Evolutionary conservation across 306 rosid species (phyloP).

Genomic region (Herpetospermum pedunculosum): DNA sequence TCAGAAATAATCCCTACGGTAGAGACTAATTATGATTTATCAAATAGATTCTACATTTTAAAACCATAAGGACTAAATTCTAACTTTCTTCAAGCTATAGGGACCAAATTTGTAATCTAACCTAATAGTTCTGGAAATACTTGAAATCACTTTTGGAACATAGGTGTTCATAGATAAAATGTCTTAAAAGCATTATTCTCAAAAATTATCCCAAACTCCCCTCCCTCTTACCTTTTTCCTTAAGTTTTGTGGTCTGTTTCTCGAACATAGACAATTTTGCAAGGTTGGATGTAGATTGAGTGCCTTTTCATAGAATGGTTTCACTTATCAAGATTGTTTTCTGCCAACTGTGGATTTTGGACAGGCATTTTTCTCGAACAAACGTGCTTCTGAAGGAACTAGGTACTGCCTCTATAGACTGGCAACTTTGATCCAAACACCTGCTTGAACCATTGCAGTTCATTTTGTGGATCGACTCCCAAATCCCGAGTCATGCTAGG

Average conservation of each 20-base stretch:
- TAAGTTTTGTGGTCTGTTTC: not conserved
- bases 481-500: not conserved
- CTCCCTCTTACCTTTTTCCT: not conserved
- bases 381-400: conserved; percentile 63
- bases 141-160: not conserved
- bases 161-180: not conserved
- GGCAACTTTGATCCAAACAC: conserved; percentile 51
- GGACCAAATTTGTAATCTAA: too few species aligned
- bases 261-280: not conserved
- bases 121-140: not conserved
- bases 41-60: too few species aligned
- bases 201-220: not conserved
- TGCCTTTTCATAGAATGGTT: not conserved
- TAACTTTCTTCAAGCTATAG: too few species aligned
- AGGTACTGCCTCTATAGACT: conserved; percentile 54
- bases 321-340: not conserved
- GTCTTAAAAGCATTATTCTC: not conserved
- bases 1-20: too few species aligned
- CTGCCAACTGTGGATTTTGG: not conserved
- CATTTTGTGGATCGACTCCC: not conserved
- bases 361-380: conserved; percentile 88
- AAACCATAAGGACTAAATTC: too few species aligned
- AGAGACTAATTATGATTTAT: too few species aligned
- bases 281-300: not conserved
- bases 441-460: not conserved